Percentiles rank a stretch among this genome's conserved stretches.
Conservation (phyloP, 495 filamentous ascomycete genomes). For the Trichoderma erinaceum region DNA sequence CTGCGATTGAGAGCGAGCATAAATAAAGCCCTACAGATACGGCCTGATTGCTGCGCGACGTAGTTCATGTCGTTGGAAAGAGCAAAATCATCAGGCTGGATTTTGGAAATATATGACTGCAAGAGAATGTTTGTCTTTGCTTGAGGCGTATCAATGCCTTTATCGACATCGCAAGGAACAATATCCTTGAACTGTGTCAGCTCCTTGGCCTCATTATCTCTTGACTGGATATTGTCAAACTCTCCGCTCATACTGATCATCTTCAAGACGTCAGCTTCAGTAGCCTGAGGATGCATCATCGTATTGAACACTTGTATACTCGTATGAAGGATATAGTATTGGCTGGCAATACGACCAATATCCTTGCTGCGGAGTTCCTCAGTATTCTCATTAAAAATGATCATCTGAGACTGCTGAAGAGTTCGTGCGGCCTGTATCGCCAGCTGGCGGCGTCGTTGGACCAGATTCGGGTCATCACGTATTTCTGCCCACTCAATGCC, state of each 20-base stretch:
- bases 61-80: conserved; percentile 87
- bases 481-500: conserved; percentile 96
- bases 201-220: conserved; percentile 81
- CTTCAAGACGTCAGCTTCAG: conserved; percentile 81
- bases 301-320: conserved; percentile 94
- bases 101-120: conserved; percentile 90
- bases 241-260: conserved; percentile 97
- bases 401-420: conserved; percentile 92
- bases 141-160: conserved; percentile 70
- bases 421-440: conserved; percentile 80
- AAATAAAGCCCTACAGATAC: conserved; percentile 91
- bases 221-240: conserved; percentile 91
- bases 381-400: conserved; percentile 91
- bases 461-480: conserved; percentile 74
- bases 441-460: conserved; percentile 72
- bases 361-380: conserved; percentile 90
- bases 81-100: conserved; percentile 84
- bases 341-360: conserved; percentile 91
- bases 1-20: conserved; percentile 92
- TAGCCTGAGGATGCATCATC: conserved; percentile 73
- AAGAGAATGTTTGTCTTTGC: conserved; percentile 93
- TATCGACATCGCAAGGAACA: conserved; percentile 65
- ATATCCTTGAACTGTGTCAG: conserved; percentile 51
- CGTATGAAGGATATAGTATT: conserved; percentile 89
- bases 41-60: conserved; percentile 88